Evolutionary conservation across 768 basidiomycete species (phyloP), one percentile per base, ranked within the genome.

Genomic region (Pisolithus sp.): DNA sequence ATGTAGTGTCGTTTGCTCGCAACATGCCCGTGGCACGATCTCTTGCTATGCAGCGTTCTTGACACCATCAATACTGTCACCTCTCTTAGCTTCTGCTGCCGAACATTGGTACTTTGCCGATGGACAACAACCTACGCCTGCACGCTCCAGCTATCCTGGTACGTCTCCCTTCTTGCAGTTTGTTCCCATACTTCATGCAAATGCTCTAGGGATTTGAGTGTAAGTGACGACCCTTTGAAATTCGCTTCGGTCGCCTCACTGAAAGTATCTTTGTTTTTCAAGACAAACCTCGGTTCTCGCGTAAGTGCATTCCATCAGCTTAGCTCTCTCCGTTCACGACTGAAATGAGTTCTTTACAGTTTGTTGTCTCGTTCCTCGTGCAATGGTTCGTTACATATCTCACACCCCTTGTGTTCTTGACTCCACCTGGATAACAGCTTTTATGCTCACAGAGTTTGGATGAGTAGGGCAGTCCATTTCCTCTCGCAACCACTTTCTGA

Each of bases 381-480:
- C 58, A 65, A 36, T 36, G 56, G 62, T 64, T 50, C 6, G 28
- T 2, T 13, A 17, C 21, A 17, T 28, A 36, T 2, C 8, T 36
- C 4, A 36, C 10, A 9, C 18, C 24, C 41, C 30, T 31, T n/a
- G 30, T 2, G 31, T 8, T 17, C 53, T 56, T 13, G 59, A 15
- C 1, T 0, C 12, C 20, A 10, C 5, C 5, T 26, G 20, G 23
- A 7, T 23, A 9, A 41, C 40, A 65, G 63, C 48, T 63, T 63
- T 31, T 64, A 64, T 23, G 51, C 51, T 21, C 63, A 63, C 23
- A 61, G 60, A 36, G 58, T 64, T 18, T 65, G 60, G 60, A 62
- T 63, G 55, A 63, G 62, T 63, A 41, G 40, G 62, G 41, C n/a
- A 5, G 9, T 31, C 13, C 2, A 3, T 20, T n/a, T n/a, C 18